Evolutionary conservation across 768 basidiomycete genomes (phyloP).

Genomic region (Melanogaster broomeanus): DNA sequence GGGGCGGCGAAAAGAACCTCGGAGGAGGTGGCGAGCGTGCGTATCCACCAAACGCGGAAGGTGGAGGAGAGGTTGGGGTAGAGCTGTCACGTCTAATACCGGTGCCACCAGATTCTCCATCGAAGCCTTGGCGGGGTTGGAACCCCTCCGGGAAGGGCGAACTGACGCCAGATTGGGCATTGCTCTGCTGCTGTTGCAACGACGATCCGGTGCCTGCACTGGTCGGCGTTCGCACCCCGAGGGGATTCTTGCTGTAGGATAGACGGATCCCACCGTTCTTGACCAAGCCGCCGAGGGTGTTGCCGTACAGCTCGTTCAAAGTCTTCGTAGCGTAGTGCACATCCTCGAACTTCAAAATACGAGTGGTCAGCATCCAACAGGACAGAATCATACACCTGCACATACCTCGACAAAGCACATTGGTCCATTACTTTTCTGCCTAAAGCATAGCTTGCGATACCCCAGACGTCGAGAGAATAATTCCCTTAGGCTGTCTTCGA

Average conservation of each 20-base stretch:
- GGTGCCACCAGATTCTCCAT: conserved; percentile 19
- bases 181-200: conserved; percentile 28
- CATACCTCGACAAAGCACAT: conserved; percentile 99
- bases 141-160: conserved; percentile 33
- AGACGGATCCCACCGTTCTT: conserved; percentile 95
- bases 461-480: conserved; percentile 81
- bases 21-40: conserved; percentile 36
- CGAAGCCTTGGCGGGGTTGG: conserved; percentile 33
- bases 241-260: conserved; percentile 97
- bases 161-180: conserved; percentile 14
- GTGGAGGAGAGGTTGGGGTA: conserved; percentile 23
- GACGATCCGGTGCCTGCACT: conserved; percentile 40
- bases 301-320: conserved; percentile 88
- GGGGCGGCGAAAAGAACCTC: conserved; percentile 35
- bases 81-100: conserved; percentile 27
- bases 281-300: conserved; percentile 87
- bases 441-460: conserved; percentile 89
- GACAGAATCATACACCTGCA: conserved; percentile 4
- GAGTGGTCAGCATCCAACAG: conserved; percentile 1
- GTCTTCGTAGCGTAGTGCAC: conserved; percentile 82
- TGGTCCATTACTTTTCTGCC: conserved; percentile 95
- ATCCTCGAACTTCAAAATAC: conserved; percentile 75
- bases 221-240: conserved; percentile 87
- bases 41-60: conserved; percentile 28
- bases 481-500: conserved; percentile 85